These are phyloP conservation scores for Hippophae rhamnoides DNA, from an alignment of 306 rosid species.

Conservation along the genomic window DNA sequence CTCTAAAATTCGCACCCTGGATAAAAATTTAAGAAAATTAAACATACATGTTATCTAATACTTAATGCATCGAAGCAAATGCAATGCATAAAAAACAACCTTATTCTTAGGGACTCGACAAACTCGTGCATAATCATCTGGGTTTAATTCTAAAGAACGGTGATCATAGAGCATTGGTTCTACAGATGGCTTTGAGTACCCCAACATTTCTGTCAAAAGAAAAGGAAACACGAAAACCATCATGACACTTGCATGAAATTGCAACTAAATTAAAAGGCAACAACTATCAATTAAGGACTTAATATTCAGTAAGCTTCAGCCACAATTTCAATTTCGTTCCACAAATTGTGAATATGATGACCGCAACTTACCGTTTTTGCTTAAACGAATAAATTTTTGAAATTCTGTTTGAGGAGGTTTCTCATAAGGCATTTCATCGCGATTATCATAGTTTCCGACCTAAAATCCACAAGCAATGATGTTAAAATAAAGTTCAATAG, in stretches of 20 bases:
- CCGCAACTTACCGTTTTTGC: conserved; percentile 34
- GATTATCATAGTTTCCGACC: conserved; percentile 45
- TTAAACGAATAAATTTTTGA: conserved; percentile 45
- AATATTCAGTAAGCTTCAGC: no score
- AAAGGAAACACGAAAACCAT: not conserved
- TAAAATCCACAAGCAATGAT: not conserved
- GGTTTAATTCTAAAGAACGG: conserved; percentile 42
- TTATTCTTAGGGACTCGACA: conserved; percentile 52
- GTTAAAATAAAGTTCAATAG: not conserved
- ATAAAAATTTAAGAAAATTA: not conserved
- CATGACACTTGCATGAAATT: not conserved
- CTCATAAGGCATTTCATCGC: conserved; percentile 40
- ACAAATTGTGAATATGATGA: not conserved
- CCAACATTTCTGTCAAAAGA: conserved; percentile 32
- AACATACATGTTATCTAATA: not conserved
- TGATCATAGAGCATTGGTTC: conserved; percentile 41
- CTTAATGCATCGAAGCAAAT: not conserved
- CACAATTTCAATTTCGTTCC: no score
- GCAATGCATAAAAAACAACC: conserved; percentile 22
- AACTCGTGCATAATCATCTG: conserved; percentile 59
- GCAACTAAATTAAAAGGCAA: not conserved
- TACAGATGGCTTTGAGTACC: not conserved
- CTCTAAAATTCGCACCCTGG: conserved; percentile 78
- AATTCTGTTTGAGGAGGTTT: conserved; percentile 43
- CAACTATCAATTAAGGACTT: no score